Base-by-base conservation (phyloP, 306 rosid genomes). In the Rosa rugosa region DNA sequence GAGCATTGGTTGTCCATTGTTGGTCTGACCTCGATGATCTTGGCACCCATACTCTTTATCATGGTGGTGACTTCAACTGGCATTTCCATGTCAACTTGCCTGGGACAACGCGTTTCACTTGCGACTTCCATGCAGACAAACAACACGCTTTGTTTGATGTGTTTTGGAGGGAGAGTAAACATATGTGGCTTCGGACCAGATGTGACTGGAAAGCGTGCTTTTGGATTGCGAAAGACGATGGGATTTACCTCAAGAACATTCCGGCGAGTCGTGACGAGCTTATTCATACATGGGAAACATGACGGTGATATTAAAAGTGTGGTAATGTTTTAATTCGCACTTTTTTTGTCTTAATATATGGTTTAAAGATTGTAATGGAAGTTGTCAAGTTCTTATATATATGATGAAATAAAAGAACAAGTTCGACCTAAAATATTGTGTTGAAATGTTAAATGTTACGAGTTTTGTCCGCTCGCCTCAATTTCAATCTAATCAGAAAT, bases 181-280 rank as follows among this genome's bases (percentile, higher is more conserved):
- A 42, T 22, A 18, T 1, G 20, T 80, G 79, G 83, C 83, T 80
- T 4, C 34, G 17, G 47, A 5, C 18, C 5, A 42, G 54, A 14
- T 80, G 79, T 40, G 4, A 20, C 5, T 11, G 27, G 2, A 41
- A 47, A 1, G 34, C 8, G 2, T 76, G 81, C 36, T 16, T 70
- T 46, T 81, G 84, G 84, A 59, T 2, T 4, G 84, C 81, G 1
- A 76, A 75, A 71, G 81, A 76, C 36, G 84, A 50, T 27, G 84
- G 81, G 46, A 17, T 81, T 76, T 75, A 69, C 57, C 11, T 81
- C 8, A 22, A 6, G 40, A 31, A 69, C 13, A 36, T 22, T 45
- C 77, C 69, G 0, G 5, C 34, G 1, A 57, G 63, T 5, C 1
- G 1, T 9, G 76, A 81, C 3, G 81, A 60, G 18, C 23, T 16